phyloP scores from a whole-genome alignment of 1,284 basidiomycete genomes.

The Sphagnurus paluster region DNA sequence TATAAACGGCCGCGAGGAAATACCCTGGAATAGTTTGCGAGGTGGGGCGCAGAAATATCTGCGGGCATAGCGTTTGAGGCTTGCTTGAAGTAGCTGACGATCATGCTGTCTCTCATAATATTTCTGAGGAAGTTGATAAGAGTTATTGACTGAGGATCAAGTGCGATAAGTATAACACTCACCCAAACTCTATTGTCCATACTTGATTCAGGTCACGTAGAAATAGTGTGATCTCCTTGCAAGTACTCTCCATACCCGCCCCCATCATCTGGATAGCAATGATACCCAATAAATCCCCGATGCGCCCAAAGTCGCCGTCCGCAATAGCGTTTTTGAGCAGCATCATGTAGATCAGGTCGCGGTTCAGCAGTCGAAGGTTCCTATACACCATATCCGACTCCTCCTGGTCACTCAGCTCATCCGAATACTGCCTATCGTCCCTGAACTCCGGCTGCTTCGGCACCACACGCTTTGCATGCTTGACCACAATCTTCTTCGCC shows the following conservation, averaged over 20 bases:
- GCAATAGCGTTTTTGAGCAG: conserved; percentile 3
- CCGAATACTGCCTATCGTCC: neutral
- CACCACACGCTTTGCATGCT: conserved; percentile 3
- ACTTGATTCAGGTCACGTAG: conserved; percentile 1
- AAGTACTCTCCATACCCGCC: neutral
- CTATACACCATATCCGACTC: neutral
- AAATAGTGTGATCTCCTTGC: neutral
- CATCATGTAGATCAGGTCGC: conserved; percentile 1
- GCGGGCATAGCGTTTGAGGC: conserved; percentile 1
- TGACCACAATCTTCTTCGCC: conserved; percentile 8
- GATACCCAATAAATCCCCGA: conserved; percentile 5
- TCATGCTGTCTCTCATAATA: conserved; percentile 7
- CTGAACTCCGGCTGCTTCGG: conserved; percentile 2
- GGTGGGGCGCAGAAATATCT: neutral
- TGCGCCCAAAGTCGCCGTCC: conserved; percentile 3
- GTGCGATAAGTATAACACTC: neutral
- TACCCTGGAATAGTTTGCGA: conserved; percentile 2
- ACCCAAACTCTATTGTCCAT: conserved; percentile 4
- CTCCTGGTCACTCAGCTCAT: neutral
- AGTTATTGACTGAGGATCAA: neutral
- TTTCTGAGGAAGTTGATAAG: neutral
- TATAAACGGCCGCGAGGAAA: neutral
- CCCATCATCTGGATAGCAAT: conserved; percentile 1
- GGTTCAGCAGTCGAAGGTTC: conserved; percentile 1
- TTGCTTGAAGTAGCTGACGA: conserved; percentile 2